Evolutionary conservation across 2,329 filamentous ascomycete species (phyloP).

Genomic region (Penicillium expansum): DNA sequence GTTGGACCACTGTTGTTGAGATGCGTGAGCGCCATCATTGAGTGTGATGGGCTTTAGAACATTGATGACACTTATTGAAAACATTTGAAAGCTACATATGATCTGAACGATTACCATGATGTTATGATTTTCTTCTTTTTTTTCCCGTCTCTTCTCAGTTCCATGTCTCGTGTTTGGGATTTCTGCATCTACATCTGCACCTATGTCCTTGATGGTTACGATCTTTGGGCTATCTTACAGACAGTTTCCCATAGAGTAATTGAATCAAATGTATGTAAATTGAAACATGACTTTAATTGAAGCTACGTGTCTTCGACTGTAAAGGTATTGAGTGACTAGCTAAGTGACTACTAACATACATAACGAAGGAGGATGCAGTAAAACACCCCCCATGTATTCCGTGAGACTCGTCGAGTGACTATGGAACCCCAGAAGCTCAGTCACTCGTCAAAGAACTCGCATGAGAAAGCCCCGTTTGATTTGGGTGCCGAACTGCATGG

Average conservation of each 20-base stretch:
- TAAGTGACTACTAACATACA: too few relatives aligned
- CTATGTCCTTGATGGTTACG: not conserved
- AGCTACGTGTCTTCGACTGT: not conserved
- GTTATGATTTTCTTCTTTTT: conserved; percentile 1
- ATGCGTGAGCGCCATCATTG: conserved; percentile 58
- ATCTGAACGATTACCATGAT: conserved; percentile 2
- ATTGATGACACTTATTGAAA: not conserved
- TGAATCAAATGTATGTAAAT: not conserved
- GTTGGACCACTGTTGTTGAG: conserved; percentile 65
- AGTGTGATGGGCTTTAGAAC: not conserved
- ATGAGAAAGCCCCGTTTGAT: not conserved
- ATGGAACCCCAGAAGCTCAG: not conserved
- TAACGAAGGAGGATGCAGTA: too few relatives aligned
- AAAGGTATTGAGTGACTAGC: not conserved
- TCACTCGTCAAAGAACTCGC: too few relatives aligned
- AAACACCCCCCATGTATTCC: not conserved
- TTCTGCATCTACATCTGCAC: not conserved
- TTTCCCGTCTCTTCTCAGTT: not conserved
- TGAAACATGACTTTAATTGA: not conserved
- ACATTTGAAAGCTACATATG: not conserved
- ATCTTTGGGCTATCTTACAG: not conserved
- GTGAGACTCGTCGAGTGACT: not conserved
- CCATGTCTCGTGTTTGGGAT: not conserved
- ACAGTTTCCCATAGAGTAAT: not conserved
- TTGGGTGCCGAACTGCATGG: not conserved